These are phyloP conservation scores for Mycothermus thermophilus DNA, from an alignment of 495 filamentous ascomycete species.

Conservation along the genomic window DNA sequence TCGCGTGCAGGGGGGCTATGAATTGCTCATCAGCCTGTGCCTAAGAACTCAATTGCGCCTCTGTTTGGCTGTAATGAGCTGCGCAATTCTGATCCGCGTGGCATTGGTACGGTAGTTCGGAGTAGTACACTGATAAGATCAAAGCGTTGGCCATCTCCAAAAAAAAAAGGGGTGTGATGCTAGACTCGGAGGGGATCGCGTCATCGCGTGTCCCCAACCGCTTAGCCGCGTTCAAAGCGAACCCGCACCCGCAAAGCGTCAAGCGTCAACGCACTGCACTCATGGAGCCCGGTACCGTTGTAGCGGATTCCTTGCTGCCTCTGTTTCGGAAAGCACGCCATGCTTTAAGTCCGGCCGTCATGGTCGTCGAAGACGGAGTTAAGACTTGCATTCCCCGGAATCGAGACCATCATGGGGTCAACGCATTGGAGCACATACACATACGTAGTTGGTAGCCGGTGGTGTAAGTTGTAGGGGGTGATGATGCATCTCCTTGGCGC, in stretches of 20 bases:
- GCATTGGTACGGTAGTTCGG: neutral
- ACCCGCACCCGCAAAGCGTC: neutral
- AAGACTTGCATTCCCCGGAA: too few relatives aligned
- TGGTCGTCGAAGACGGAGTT: neutral
- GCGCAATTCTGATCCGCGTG: neutral
- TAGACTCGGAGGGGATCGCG: constrained; percentile 18
- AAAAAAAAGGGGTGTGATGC: constrained; percentile 9
- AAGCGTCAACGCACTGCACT: too few relatives aligned
- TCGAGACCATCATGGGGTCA: too few relatives aligned
- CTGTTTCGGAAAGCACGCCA: neutral
- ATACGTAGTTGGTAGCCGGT: too few relatives aligned
- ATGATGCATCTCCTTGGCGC: too few relatives aligned
- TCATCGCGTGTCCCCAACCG: constrained; percentile 11
- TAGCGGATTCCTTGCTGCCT: too few relatives aligned
- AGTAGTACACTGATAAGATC: neutral
- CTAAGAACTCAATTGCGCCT: neutral
- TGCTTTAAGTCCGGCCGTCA: neutral
- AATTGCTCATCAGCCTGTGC: too few relatives aligned
- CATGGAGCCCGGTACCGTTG: too few relatives aligned
- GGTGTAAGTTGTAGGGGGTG: too few relatives aligned
- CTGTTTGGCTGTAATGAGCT: neutral
- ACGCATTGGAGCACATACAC: too few relatives aligned
- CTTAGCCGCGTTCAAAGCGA: neutral
- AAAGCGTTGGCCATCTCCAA: neutral
- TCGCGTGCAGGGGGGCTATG: too few relatives aligned